phyloP scores from a whole-genome alignment of 352 stramenopile species.

The Phytophthora pseudosyringae region DNA sequence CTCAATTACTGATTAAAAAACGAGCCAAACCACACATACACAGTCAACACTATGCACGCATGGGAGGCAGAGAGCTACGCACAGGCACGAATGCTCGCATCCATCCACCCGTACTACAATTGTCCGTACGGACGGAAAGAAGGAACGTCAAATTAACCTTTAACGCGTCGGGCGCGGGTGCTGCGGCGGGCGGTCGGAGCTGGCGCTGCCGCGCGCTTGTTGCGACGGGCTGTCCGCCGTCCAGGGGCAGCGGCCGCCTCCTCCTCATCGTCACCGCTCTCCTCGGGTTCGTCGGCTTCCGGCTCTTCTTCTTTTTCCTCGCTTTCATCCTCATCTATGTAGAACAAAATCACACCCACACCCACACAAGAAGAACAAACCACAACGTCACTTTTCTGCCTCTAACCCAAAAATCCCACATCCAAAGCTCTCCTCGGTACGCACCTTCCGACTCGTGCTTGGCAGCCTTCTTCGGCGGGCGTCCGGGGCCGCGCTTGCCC shows the following conservation, averaged over 20 bases:
- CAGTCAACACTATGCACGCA: slow-evolving; percentile 57
- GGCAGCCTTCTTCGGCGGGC: slow-evolving; percentile 21
- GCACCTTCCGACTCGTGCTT: slow-evolving; percentile 37
- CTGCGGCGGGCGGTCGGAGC: slow-evolving; percentile 27
- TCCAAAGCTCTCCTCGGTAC: slow-evolving; percentile 4
- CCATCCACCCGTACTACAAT: slow-evolving; percentile 41
- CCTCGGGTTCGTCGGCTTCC: slow-evolving; percentile 34
- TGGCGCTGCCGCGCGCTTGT: slow-evolving; percentile 36
- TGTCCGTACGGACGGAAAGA: slow-evolving; percentile 38
- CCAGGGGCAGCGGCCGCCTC: slow-evolving; percentile 21
- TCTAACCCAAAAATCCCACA: neutral
- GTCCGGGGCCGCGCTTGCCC: slow-evolving; percentile 28
- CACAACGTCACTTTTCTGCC: slow-evolving; percentile 13
- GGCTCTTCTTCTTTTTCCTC: slow-evolving; percentile 51
- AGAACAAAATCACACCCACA: neutral
- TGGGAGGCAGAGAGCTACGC: slow-evolving; percentile 43
- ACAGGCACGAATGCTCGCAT: slow-evolving; percentile 41
- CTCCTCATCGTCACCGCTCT: slow-evolving; percentile 38
- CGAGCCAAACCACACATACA: slow-evolving; percentile 50
- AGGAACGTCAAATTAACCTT: slow-evolving; percentile 66
- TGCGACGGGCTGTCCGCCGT: slow-evolving; percentile 36
- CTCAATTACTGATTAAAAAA: slow-evolving; percentile 70
- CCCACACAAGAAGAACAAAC: neutral
- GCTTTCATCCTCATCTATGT: slow-evolving; percentile 39
- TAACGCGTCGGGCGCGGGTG: slow-evolving; percentile 57